Base-by-base conservation (phyloP, 2,329 filamentous ascomycete species). In the Seiridium cupressi region DNA sequence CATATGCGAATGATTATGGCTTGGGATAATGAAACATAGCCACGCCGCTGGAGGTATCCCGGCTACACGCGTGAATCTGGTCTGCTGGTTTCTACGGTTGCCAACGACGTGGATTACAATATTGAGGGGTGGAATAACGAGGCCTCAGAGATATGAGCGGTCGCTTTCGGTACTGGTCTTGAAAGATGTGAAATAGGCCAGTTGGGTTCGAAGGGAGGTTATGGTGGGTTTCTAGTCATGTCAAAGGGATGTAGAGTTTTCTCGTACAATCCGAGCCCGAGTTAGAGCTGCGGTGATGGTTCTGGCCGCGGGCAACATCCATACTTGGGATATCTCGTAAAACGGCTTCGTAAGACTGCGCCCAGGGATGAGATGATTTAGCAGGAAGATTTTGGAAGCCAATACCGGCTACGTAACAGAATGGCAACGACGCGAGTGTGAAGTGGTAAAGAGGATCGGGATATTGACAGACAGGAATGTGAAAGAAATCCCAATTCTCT, bases 21-120 rank as follows among this genome's bases (percentile, higher is more conserved):
- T 26, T 26, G 18, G 18, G 18, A 26, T 26, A 26, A 26, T 26
- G 18, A 26, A 40, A 34, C 49, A 53, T 53, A 5, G 58, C 60
- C 5, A 59, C 60, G 2, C 63, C 60, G 3, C 58, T 57, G 10
- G 62, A 48, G 7, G 61, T 59, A 26, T 61, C 32, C 32, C 34
- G 32, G 8, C n/a, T 13, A 35, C 49, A 6, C 18, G 1, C 18
- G 18, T 26, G 18, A 26, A 26, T 26, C 18, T 26, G 0, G 90
- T 90, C 70, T 93, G 90, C 1, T 92, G 88, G 68, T 92, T 89
- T 55, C 89, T 89, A 44, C 89, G 80, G 10, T 88, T 91, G 5
- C 89, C 89, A 10, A 92, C 88, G 32, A 92, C 89, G 66, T 92
- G 89, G 57, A 92, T 87, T 46, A 90, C 89, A 36, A 92, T 80